Base-by-base conservation (phyloP, 306 rosid species). In the Cicer chorassanicum region DNA sequence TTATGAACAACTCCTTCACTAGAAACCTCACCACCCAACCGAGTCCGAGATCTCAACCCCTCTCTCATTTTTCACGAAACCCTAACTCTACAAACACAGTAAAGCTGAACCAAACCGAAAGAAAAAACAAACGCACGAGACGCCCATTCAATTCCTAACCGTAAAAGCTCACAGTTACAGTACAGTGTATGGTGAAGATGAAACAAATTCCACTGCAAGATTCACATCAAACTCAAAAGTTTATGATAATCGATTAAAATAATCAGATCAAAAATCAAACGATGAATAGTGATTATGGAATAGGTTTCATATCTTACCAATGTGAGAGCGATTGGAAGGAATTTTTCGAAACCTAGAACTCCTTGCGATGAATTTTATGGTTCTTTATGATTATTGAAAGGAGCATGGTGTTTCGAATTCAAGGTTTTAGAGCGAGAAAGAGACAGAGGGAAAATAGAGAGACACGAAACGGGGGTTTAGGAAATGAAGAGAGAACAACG, bases 11-110 rank as follows among this genome's bases (percentile, higher is more conserved):
- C 82, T 4, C 42, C 70, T 5, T 72, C 72, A 45, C 21, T 60
- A 53, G 65, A 63, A 81, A 36, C 76, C 72, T 64, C 42, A 72
- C 77, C 42, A 72, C 77, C 82, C 66, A 55, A 55, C 6, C 76
- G 62, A 76, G 82, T 72, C 55, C 77, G 84, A 78, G 93, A 90
- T 85, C 94, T 86, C 86, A 87, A 48, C 4, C 91, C 93, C 83
- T 89, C 95, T 21, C 90, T 85, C 97, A 93, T 93, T 68, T 80
- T 79, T 73, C 40, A 69, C 69, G 29, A 48, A 84, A 77, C 84
- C 82, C 80, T 65, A 78, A 63, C 54, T 45, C 68, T 48, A 81
- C 72, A 81, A 80, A 79, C 60, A 84, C 78, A 36, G 68, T 43
- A 71, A 41, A 76, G 36, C 54, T 49, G 46, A 66, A 79, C 61